phyloP scores from a whole-genome alignment of 2,329 filamentous ascomycete species.

The Ophiostoma himal-ulmi region DNA sequence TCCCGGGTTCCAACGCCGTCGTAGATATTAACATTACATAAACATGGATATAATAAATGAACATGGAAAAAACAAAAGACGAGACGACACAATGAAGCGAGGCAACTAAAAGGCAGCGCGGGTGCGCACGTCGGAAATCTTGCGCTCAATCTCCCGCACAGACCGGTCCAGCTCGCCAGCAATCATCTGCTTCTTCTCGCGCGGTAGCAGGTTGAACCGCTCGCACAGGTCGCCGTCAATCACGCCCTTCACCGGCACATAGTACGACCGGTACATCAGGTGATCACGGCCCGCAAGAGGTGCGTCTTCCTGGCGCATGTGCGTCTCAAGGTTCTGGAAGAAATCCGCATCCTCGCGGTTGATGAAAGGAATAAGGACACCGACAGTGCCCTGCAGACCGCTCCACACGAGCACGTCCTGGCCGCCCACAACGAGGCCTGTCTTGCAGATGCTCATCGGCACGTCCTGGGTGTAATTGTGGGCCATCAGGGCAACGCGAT shows the following conservation, averaged over 20 bases:
- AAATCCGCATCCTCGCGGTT: slow-evolving; percentile 93
- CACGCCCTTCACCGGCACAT: slow-evolving; percentile 90
- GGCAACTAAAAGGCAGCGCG: slow-evolving; percentile 49
- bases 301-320: slow-evolving; percentile 78
- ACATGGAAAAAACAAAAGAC: not conserved
- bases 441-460: slow-evolving; percentile 83
- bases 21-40: slow-evolving; percentile 11
- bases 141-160: slow-evolving; percentile 88
- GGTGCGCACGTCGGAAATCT: slow-evolving; percentile 68
- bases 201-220: slow-evolving; percentile 73
- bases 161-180: slow-evolving; percentile 87
- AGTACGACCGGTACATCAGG: slow-evolving; percentile 91
- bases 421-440: slow-evolving; percentile 82
- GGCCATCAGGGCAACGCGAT: slow-evolving; percentile 75
- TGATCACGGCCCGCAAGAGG: slow-evolving; percentile 90
- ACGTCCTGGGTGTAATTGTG: slow-evolving; percentile 92
- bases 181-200: slow-evolving; percentile 92
- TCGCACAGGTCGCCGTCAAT: slow-evolving; percentile 98
- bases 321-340: slow-evolving; percentile 88
- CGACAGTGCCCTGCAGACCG: slow-evolving; percentile 89
- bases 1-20: slow-evolving; percentile 10
- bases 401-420: slow-evolving; percentile 90
- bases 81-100: not conserved
- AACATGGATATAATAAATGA: not conserved
- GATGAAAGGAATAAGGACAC: slow-evolving; percentile 86